Evolutionary conservation across 805 yeast species (phyloP).

Genomic region (Torulaspora gathmanii): DNA sequence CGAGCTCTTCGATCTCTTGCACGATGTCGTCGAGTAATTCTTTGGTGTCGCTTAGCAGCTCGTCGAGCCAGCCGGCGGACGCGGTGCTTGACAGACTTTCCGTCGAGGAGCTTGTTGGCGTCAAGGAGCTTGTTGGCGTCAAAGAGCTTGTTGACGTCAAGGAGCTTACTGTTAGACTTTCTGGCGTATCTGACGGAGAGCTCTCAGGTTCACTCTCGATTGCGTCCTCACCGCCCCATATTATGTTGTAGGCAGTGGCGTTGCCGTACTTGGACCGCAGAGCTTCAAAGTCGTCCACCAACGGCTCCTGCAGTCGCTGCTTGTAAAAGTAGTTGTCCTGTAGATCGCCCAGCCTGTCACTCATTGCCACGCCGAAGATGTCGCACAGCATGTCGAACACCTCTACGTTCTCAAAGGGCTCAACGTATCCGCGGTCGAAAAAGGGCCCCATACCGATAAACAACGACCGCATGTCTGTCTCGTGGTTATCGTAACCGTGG

Average conservation of each 20-base stretch:
- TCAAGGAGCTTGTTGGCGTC: background rate
- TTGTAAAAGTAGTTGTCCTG: conserved; percentile 39
- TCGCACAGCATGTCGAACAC: conserved; percentile 74
- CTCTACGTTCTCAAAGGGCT: conserved; percentile 69
- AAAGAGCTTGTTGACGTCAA: no score
- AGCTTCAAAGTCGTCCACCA: conserved; percentile 45
- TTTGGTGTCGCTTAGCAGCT: conserved; percentile 19
- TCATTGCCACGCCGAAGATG: conserved; percentile 43
- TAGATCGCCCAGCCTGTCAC: conserved; percentile 40
- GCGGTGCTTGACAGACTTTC: no score
- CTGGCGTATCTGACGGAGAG: no score
- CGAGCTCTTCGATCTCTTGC: conserved; percentile 24
- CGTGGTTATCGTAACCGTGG: conserved; percentile 79
- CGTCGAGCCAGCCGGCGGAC: conserved; percentile 13
- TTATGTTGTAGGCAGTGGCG: conserved; percentile 20
- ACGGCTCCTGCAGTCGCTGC: conserved; percentile 42
- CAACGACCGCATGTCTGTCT: conserved; percentile 74
- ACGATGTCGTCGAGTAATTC: conserved; percentile 28
- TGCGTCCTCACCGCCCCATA: conserved; percentile 19
- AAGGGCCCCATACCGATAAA: conserved; percentile 81
- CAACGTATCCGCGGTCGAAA: conserved; percentile 41
- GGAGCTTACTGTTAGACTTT: no score
- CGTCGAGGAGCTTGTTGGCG: background rate
- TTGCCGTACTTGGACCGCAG: conserved; percentile 13
- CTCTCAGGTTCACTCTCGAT: background rate